Percentiles rank a stretch among this genome's conserved stretches.
These are phyloP conservation scores for Termitomyces heimii DNA, from an alignment of 768 basidiomycete species.

Conservation along the genomic window DNA sequence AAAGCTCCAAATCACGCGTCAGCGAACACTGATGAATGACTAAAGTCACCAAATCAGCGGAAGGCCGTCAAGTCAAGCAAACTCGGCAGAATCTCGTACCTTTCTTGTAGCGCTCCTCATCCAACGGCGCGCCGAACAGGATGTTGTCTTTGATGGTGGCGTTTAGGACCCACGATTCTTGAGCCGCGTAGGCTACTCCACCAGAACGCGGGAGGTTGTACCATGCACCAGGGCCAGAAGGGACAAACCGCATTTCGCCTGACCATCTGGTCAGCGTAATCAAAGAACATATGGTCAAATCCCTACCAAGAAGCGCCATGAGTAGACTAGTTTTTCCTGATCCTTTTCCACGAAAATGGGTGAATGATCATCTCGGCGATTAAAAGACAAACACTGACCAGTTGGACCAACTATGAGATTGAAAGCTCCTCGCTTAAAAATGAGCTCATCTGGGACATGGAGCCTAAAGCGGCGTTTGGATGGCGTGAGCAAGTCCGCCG, in stretches of 20 bases:
- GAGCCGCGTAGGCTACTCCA: conserved; percentile 74
- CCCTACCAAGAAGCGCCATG: conserved; percentile 53
- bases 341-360: neutral
- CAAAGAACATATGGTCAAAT: neutral
- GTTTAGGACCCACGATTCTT: conserved; percentile 82
- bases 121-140: conserved; percentile 68
- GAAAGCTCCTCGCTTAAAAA: conserved; percentile 45
- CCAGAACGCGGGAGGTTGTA: conserved; percentile 61
- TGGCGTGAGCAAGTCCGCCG: conserved; percentile 23
- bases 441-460: conserved; percentile 41
- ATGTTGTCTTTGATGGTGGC: conserved; percentile 80
- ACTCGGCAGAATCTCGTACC: neutral
- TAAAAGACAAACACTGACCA: conserved; percentile 14
- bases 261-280: neutral
- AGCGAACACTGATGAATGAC: conserved; percentile 70
- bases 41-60: neutral
- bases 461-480: conserved; percentile 43
- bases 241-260: conserved; percentile 65
- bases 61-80: neutral
- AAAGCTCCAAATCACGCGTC: conserved; percentile 61
- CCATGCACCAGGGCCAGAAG: conserved; percentile 46
- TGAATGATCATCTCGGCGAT: neutral
- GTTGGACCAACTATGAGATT: conserved; percentile 59
- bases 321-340: conserved; percentile 61
- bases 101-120: conserved; percentile 72